Evolutionary conservation across 768 basidiomycete genomes (phyloP), one percentile per base, ranked within the genome.

Genomic region (Mycena floridula): DNA sequence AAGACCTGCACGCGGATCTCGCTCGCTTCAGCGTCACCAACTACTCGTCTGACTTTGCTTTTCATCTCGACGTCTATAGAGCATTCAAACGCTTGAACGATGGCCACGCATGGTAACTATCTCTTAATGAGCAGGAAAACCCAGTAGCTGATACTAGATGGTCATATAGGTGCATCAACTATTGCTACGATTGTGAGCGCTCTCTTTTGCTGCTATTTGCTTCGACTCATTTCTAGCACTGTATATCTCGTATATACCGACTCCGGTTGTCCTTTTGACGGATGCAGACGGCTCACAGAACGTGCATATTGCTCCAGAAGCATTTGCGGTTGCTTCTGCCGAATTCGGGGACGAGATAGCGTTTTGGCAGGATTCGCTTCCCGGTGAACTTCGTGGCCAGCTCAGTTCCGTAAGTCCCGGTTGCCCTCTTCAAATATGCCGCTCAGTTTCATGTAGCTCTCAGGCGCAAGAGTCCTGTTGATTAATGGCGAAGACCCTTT

Each of bases 401-500:
- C 32, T 35, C 18, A 18, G 18, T 18, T 13, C 13, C 13, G 32
- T 35, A 35, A 35, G 32, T 18, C 7, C 32, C 18, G n/a, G n/a
- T n/a, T n/a, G n/a, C 3, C 18, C 32, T 7, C 3, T 35, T 35
- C 3, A 35, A 18, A 35, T 3, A 35, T 35, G 7, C 32, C 13
- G 13, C 32, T 35, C 32, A 35, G 13, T 15, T 35, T 18, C 32
- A 16, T 25, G 7, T 37, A 67, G 64, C 57, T 66, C 4, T 59
- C 62, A 28, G 79, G 80, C 2, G 78, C 79, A 4, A 70, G 66
- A 58, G 78, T 83, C 2, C 54, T 77, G 22, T 51, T 60, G 2
- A 81, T 81, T 52, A 71, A 82, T 46, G 74, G 70, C 28, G 52
- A 61, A 43, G 68, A 71, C 47, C 79, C 81, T 2, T 73, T 67